Conservation (phyloP, 305 asterid species). For the Andrographis paniculata region DNA sequence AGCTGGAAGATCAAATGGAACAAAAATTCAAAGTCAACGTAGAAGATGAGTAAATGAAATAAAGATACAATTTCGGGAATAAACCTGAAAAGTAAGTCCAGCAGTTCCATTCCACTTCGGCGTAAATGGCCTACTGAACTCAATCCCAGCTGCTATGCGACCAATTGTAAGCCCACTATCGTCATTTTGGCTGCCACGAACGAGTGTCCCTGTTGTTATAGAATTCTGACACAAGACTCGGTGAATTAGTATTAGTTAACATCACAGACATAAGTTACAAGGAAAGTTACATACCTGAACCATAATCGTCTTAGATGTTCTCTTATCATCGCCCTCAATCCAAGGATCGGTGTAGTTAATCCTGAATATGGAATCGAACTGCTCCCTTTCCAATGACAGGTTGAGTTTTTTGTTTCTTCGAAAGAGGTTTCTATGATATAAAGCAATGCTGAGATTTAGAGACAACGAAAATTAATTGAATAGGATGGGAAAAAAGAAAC, state of each 20-base stretch:
- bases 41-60: conserved; percentile 5
- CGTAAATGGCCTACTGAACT: conserved; percentile 79
- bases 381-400: conserved; percentile 91
- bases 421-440: conserved; percentile 81
- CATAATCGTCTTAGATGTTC: conserved; percentile 92
- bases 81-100: conserved; percentile 80
- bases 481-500: neutral
- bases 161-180: conserved; percentile 61
- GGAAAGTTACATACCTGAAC: conserved; percentile 51
- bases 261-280: conserved; percentile 3
- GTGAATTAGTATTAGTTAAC: conserved; percentile 17
- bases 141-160: conserved; percentile 85
- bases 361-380: conserved; percentile 80
- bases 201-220: conserved; percentile 87
- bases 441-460: conserved; percentile 65
- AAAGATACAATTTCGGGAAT: neutral
- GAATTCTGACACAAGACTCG: conserved; percentile 50
- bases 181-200: conserved; percentile 78
- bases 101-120: conserved; percentile 95
- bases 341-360: conserved; percentile 91
- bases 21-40: conserved; percentile 3
- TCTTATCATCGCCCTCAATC: conserved; percentile 96
- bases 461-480: conserved; percentile 2
- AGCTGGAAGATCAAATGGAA: too few species aligned
- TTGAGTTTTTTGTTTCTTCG: conserved; percentile 94